These are phyloP conservation scores for Tothia fuscella DNA, from an alignment of 2,329 filamentous ascomycete species.

Conservation along the genomic window DNA sequence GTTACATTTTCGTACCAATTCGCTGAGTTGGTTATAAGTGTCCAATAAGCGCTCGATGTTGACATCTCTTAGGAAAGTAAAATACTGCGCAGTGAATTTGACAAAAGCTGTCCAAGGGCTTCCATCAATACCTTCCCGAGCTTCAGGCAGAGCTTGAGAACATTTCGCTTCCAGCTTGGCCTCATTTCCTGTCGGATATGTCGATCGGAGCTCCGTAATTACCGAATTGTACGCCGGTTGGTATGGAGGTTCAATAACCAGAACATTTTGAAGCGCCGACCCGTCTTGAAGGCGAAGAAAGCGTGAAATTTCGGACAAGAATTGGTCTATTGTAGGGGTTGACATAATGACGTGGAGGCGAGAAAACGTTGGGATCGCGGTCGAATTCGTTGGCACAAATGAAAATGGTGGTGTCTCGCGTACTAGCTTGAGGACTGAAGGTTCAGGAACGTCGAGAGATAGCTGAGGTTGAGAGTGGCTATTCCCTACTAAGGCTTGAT, in stretches of 20 bases:
- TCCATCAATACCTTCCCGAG: slow-evolving; percentile 33
- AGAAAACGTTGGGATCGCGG: no score
- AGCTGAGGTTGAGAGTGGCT: no score
- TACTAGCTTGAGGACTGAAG: no score
- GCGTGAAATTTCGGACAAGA: slow-evolving; percentile 51
- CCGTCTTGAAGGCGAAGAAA: slow-evolving; percentile 55
- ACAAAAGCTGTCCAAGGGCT: slow-evolving; percentile 67
- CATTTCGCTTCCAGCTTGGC: slow-evolving; percentile 51
- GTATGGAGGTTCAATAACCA: slow-evolving; percentile 63
- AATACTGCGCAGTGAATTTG: slow-evolving; percentile 68
- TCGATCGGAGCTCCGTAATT: slow-evolving; percentile 50
- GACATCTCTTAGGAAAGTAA: slow-evolving; percentile 70
- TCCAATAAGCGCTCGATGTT: slow-evolving; percentile 62
- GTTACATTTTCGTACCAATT: slow-evolving; percentile 66
- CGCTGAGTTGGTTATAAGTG: slow-evolving; percentile 63
- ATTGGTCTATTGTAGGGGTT: slow-evolving; percentile 41
- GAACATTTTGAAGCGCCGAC: slow-evolving; percentile 52
- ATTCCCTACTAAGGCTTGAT: no score
- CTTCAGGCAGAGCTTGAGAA: slow-evolving; percentile 49
- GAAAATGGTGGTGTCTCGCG: no score
- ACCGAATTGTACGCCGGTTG: slow-evolving; percentile 56
- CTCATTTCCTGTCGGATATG: slow-evolving; percentile 38
- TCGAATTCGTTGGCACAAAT: no score
- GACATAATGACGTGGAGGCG: no score
- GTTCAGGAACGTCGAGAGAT: no score